phyloP scores from a whole-genome alignment of 257 asterid genomes.

The Cordia subcordata region DNA sequence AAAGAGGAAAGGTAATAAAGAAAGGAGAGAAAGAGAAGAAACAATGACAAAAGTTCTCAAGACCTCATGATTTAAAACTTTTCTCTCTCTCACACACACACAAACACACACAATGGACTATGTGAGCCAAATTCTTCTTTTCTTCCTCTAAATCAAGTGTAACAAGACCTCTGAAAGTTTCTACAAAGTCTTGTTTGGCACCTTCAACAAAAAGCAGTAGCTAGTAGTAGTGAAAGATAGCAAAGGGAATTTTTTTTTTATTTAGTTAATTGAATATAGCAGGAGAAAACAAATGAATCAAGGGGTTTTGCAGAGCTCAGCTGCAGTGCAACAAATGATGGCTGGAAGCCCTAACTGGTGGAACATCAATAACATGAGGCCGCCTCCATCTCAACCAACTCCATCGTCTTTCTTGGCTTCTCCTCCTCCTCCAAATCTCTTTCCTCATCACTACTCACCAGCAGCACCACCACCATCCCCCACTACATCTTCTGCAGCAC shows the following conservation, averaged over 20 bases:
- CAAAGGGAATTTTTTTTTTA: not conserved
- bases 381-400: conserved; percentile 22
- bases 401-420: conserved; percentile 25
- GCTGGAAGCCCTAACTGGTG: conserved; percentile 60
- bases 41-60: conserved; percentile 37
- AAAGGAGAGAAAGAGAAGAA: conserved; percentile 27
- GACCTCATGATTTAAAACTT: conserved; percentile 29
- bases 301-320: conserved; percentile 52
- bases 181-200: conserved; percentile 32
- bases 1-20: conserved; percentile 30
- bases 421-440: conserved; percentile 27
- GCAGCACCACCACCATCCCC: conserved; percentile 19
- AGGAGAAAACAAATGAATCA: conserved; percentile 45
- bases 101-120: conserved; percentile 14
- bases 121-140: conserved; percentile 1
- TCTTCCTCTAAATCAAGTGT: conserved; percentile 48
- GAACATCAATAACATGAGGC: conserved; percentile 38
- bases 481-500: conserved; percentile 5
- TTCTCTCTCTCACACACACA: conserved; percentile 15
- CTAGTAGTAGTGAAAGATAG: conserved; percentile 16
- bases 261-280: conserved; percentile 11
- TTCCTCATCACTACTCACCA: conserved; percentile 26
- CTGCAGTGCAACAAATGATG: conserved; percentile 52
- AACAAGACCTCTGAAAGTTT: conserved; percentile 43
- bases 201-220: conserved; percentile 35